These are phyloP conservation scores for Penicillium sp. DNA, from an alignment of 2,329 filamentous ascomycete genomes.

Conservation along the genomic window DNA sequence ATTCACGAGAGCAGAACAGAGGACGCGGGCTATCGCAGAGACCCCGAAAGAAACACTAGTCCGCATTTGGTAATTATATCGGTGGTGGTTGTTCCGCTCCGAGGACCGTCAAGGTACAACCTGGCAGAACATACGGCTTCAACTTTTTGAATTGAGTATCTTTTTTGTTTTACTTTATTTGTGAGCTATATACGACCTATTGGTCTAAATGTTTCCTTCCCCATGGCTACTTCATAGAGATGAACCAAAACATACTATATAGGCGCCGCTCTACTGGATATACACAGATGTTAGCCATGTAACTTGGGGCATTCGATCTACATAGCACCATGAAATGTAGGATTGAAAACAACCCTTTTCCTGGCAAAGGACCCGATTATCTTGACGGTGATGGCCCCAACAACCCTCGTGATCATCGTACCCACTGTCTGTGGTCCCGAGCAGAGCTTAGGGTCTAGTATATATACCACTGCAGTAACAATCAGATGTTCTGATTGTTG, in stretches of 20 bases:
- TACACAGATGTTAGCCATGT: neutral
- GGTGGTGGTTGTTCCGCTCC: slow-evolving; percentile 32
- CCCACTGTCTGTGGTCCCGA: too few species aligned
- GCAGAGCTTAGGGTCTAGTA: too few species aligned
- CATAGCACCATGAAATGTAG: neutral
- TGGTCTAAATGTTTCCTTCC: neutral
- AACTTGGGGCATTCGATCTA: neutral
- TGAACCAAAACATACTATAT: neutral
- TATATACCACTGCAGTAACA: too few species aligned
- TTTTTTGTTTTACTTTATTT: neutral
- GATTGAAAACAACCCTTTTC: neutral
- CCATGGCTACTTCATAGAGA: too few species aligned
- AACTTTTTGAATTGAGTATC: neutral
- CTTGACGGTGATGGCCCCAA: neutral
- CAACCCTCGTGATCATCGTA: neutral
- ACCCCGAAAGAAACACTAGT: slow-evolving; percentile 40
- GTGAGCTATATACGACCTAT: too few species aligned
- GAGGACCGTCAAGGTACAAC: slow-evolving; percentile 3
- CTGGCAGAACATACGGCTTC: neutral
- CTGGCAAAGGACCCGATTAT: neutral
- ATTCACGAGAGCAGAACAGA: slow-evolving; percentile 28
- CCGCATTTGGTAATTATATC: slow-evolving; percentile 27
- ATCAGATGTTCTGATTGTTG: too few species aligned
- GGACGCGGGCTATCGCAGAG: slow-evolving; percentile 40
- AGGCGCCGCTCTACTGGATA: neutral